Evolutionary conservation across 257 asterid genomes (phyloP), one percentile per base, ranked within the genome.

Genomic region (Vinca minor): DNA sequence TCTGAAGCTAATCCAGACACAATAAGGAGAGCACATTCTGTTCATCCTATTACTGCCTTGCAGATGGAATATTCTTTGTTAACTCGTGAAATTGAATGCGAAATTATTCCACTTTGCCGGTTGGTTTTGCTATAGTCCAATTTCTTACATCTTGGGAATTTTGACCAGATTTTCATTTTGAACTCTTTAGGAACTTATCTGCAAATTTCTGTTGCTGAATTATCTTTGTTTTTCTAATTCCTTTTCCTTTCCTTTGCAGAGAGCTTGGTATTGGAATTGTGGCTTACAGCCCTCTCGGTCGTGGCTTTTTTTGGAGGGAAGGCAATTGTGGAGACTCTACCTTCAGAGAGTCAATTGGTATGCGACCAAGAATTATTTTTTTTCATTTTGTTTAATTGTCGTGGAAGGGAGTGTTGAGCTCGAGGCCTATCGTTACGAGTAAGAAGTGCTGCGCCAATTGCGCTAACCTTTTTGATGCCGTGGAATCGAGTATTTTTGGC

Each of bases 61-160:
- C 81, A 85, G 35, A 85, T 85, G 82, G 92, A 85, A 73, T 85
- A 85, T 53, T 85, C 88, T 15, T 48, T 82, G 21, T 78, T 84
- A 85, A 73, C 81, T 39, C 81, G 88, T 14, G 85, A 76, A 5
- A 81, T 85, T 9, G 88, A 82, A 61, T 71, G 76, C 3, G 86
- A 76, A 36, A 74, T 82, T 14, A 71, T 85, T 66, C 88, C 88
- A 5, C 74, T 82, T 66, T 85, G 92, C 62, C 62, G 86, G 88
- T 80, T 38, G 4, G 73, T 49, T 46, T 10, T 6, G 5, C 18
- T 42, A 1, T 42, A 1, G 47, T 42, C 18, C 47, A 42, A 1
- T 42, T 42, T 2, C 47, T 42, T 42, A 13, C n/a, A 42, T 3
- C 42, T 38, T 38, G 6, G 42, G 10, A 38, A 4, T 38, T 38